Conservation (phyloP, 2,329 filamentous ascomycete genomes). For the Alternaria sp. region DNA sequence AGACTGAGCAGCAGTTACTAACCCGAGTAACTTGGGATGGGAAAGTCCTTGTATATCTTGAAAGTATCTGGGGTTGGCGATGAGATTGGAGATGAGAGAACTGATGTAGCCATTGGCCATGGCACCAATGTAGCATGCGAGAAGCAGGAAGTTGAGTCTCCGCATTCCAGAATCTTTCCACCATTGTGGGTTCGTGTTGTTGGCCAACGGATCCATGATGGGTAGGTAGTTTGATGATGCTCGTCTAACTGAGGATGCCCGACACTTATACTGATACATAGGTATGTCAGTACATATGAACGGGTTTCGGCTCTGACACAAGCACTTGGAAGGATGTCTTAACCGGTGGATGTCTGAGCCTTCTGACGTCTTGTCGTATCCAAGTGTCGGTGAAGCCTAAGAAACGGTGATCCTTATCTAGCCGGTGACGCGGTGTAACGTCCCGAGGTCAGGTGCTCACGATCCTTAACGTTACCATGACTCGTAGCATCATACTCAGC, state of each 20-base stretch:
- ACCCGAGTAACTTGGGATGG: slow-evolving; percentile 14
- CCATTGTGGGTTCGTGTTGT: slow-evolving; percentile 24
- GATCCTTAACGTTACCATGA: not conserved
- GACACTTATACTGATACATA: not conserved
- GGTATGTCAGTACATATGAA: not conserved
- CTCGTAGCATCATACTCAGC: not conserved
- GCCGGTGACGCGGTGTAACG: not conserved
- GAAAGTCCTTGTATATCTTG: slow-evolving; percentile 18
- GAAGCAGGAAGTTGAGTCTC: slow-evolving; percentile 24
- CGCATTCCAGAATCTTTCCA: slow-evolving; percentile 26
- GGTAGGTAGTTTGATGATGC: not conserved
- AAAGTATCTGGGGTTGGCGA: slow-evolving; percentile 23
- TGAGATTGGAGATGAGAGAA: slow-evolving; percentile 27
- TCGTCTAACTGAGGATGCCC: not conserved
- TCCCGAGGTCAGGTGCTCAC: slow-evolving; percentile 1
- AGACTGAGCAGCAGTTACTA: slow-evolving; percentile 26
- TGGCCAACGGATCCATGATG: slow-evolving; percentile 5
- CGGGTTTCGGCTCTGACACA: not conserved
- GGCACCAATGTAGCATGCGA: slow-evolving; percentile 30
- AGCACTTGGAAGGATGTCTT: not conserved
- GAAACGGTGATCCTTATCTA: not conserved
- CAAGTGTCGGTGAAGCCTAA: slow-evolving; percentile 2
- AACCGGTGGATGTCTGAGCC: not conserved
- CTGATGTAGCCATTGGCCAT: slow-evolving; percentile 28
- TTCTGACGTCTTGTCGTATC: not conserved